These are phyloP conservation scores for Ploettnerulaceae sp. DNA, from an alignment of 2,329 filamentous ascomycete species.

Conservation along the genomic window DNA sequence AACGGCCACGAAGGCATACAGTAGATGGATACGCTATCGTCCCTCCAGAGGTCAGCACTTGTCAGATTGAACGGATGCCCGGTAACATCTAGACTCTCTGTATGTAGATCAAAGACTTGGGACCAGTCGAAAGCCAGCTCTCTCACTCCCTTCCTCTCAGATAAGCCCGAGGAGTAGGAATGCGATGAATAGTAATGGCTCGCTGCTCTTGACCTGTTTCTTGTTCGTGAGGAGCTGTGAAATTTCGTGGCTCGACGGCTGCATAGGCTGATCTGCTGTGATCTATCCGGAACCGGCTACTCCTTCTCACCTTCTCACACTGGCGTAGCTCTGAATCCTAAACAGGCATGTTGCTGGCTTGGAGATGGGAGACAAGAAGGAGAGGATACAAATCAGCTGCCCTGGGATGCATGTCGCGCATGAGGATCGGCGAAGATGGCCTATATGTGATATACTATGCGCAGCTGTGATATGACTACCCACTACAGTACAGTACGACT, in stretches of 20 bases:
- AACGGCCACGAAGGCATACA: no score
- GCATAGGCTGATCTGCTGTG: conserved; percentile 19
- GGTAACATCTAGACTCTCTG: no score
- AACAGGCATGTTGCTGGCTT: conserved; percentile 10
- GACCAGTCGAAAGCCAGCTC: no score
- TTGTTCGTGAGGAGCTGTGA: no score
- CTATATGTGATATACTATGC: conserved; percentile 9
- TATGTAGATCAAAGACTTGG: no score
- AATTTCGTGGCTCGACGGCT: not conserved
- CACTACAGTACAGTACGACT: conserved; percentile 1
- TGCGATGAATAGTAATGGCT: no score
- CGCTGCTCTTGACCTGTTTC: no score
- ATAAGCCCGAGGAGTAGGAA: no score
- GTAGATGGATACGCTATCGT: no score
- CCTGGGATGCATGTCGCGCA: conserved; percentile 15
- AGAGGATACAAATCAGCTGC: conserved; percentile 9
- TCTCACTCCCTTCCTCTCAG: no score
- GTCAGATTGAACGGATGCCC: no score
- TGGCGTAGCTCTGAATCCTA: conserved; percentile 16
- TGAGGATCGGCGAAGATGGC: conserved; percentile 7
- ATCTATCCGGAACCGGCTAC: conserved; percentile 14
- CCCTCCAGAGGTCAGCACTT: no score
- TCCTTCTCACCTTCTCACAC: conserved; percentile 16
- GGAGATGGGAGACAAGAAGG: not conserved
- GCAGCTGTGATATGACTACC: conserved; percentile 13